phyloP scores from a whole-genome alignment of 371 early-diverging fungal genomes.

The Mucor mucedo region DNA sequence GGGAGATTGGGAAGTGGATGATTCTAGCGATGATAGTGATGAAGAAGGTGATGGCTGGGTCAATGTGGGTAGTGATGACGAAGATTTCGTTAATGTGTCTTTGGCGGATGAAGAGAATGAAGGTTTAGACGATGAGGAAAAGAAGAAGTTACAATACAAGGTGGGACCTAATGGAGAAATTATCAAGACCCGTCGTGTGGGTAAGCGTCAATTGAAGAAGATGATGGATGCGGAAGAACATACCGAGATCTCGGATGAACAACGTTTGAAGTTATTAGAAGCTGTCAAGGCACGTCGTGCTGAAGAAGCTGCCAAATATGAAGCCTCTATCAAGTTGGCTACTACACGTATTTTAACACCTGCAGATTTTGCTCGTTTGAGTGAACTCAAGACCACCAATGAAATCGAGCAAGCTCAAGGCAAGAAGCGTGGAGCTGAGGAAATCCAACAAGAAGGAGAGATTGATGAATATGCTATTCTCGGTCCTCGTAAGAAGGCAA shows the following conservation, averaged over 20 bases:
- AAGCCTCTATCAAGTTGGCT: slow-evolving; percentile 48
- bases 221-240: slow-evolving; percentile 52
- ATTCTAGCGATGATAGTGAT: slow-evolving; percentile 59
- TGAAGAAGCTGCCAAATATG: slow-evolving; percentile 47
- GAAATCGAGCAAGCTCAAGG: slow-evolving; percentile 50
- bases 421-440: slow-evolving; percentile 50
- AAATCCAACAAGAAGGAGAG: slow-evolving; percentile 50
- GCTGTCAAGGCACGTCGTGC: slow-evolving; percentile 43
- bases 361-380: slow-evolving; percentile 88
- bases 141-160: slow-evolving; percentile 36
- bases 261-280: slow-evolving; percentile 43
- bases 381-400: slow-evolving; percentile 69
- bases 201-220: slow-evolving; percentile 55
- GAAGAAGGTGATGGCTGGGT: slow-evolving; percentile 53
- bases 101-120: slow-evolving; percentile 47
- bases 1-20: slow-evolving; percentile 68
- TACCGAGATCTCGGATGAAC: slow-evolving; percentile 57
- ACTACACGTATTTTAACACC: slow-evolving; percentile 83
- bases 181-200: slow-evolving; percentile 45
- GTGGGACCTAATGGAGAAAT: slow-evolving; percentile 30
- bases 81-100: slow-evolving; percentile 45
- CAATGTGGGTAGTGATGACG: slow-evolving; percentile 57
- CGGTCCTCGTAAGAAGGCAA: slow-evolving; percentile 85
- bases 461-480: slow-evolving; percentile 77
- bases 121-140: slow-evolving; percentile 32